Base-by-base conservation (phyloP, 2,329 filamentous ascomycete genomes). In the Claviceps quebecensis region DNA sequence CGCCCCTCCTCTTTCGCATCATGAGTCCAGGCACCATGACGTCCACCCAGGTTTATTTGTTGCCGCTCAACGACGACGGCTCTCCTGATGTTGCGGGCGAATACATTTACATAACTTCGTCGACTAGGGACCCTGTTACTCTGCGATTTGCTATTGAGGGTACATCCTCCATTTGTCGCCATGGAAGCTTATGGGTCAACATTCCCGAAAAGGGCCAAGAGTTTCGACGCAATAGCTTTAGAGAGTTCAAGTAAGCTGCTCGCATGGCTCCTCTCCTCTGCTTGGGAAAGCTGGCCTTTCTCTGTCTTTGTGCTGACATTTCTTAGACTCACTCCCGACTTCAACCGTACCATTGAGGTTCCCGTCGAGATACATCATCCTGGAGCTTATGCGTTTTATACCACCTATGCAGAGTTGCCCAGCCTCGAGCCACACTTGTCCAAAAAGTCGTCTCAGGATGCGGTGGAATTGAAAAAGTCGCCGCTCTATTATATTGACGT, bases 131-230 rank as follows among this genome's bases (percentile, higher is more conserved):
- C n/a, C 85, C 85, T 43, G 84, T 97, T 61, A 78, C 78, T 50
- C 74, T 96, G 52, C 84, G 91, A 54, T 95, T 98, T 68, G 81
- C 88, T 59, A 91, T 96, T 59, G 86, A 96, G 68, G 90, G 93
- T 55, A 91, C 88, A 52, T 95, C 91, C 65, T 95, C 91, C 55
- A 93, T 98, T 73, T 96, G 90, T 68, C 81, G 89, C 58, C 77
- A 95, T 69, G 93, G 94, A 54, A 96, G 87, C 64, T 76, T 98
- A 56, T 98, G 93, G 91, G 85, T 95, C 62, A 98, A 98, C 67
- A 86, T 97, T 54, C 93, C 93, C 7, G 78, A 84, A 55, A 75
- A 83, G 60, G 89, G 84, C 53, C 72, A 80, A 48, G 71, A 81
- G 44, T 98, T 97, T 64, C 77, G 81, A 57, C 83, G 93, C 59